These are phyloP conservation scores for Neurospora crassa DNA, from an alignment of 2,329 filamentous ascomycete genomes.

Conservation along the genomic window DNA sequence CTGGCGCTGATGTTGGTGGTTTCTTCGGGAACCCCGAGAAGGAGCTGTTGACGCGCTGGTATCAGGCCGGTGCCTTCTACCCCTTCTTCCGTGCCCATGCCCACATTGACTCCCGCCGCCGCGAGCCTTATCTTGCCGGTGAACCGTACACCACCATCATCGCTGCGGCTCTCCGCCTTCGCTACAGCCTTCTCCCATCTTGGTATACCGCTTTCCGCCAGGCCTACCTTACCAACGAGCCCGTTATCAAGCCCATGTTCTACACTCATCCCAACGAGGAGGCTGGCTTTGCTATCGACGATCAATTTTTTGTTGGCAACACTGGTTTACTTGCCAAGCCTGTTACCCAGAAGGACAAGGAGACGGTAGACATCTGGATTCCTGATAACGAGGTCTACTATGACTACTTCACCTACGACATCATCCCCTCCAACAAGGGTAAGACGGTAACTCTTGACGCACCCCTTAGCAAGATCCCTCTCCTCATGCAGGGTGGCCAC, in stretches of 20 bases:
- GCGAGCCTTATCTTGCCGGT: conserved; percentile 82
- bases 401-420: conserved; percentile 84
- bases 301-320: conserved; percentile 84
- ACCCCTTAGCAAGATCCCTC: conserved; percentile 75
- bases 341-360: conserved; percentile 66
- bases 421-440: conserved; percentile 59
- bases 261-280: conserved; percentile 85
- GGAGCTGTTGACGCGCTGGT: conserved; percentile 88
- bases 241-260: conserved; percentile 86
- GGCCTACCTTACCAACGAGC: conserved; percentile 70
- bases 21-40: conserved; percentile 97
- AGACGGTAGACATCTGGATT: conserved; percentile 71
- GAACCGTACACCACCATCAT: conserved; percentile 82
- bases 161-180: conserved; percentile 74
- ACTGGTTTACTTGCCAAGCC: conserved; percentile 92
- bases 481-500: conserved; percentile 89
- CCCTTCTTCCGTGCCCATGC: conserved; percentile 97
- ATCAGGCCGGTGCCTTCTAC: conserved; percentile 92
- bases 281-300: conserved; percentile 76
- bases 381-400: conserved; percentile 86
- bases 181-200: conserved; percentile 80
- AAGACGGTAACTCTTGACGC: conserved; percentile 61
- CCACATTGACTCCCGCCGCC: conserved; percentile 88
- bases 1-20: conserved; percentile 90
- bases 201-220: conserved; percentile 98